Percentiles rank a stretch among this genome's conserved stretches.
Conservation (phyloP, 202 grass and related monocot genomes). For the Cymbopogon flexuosus region DNA sequence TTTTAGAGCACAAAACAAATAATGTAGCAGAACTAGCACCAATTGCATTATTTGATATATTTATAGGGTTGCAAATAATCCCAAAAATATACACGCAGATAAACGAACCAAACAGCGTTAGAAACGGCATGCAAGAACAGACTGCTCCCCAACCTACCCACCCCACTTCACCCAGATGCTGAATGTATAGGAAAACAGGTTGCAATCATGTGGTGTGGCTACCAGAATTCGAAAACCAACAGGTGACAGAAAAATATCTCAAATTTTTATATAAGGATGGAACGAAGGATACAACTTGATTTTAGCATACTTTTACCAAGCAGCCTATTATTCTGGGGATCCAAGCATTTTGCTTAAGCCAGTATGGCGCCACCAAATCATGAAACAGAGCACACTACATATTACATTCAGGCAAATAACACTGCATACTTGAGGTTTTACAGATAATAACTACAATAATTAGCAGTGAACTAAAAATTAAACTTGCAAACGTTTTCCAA, state of each 20-base stretch:
- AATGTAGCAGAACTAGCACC: background rate
- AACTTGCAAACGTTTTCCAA: conserved; percentile 3
- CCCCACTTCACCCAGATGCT: background rate
- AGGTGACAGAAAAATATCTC: background rate
- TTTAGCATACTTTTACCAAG: background rate
- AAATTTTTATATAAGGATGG: background rate
- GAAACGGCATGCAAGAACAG: background rate
- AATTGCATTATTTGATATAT: background rate
- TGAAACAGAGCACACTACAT: background rate
- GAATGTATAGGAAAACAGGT: background rate
- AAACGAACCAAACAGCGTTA: background rate
- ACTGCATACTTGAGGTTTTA: background rate
- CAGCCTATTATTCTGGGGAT: background rate
- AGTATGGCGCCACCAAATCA: background rate
- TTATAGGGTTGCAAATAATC: background rate
- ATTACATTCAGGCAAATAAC: conserved; percentile 3
- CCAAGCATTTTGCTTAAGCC: background rate
- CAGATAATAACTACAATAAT: background rate
- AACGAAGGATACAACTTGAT: background rate
- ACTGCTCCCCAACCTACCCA: background rate
- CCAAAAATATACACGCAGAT: background rate
- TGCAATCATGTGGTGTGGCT: background rate
- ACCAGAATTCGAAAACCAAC: background rate
- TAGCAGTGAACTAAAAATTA: background rate
- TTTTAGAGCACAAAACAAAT: background rate